phyloP scores from a whole-genome alignment of 2,329 filamentous ascomycete genomes.

The Alternaria triticina region DNA sequence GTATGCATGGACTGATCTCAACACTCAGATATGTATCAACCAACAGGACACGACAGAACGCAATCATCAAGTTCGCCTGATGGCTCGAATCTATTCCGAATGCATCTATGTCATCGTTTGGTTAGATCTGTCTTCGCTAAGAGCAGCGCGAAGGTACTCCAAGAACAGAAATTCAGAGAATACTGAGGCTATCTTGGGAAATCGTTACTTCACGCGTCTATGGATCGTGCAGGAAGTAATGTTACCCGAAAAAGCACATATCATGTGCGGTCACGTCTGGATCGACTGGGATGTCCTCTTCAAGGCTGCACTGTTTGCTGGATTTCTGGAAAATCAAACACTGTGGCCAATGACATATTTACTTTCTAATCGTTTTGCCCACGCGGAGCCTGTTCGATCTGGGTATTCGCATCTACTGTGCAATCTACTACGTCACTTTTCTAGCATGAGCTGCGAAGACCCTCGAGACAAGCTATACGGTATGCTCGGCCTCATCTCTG shows the following conservation, averaged over 20 bases:
- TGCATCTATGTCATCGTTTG: conserved; percentile 4
- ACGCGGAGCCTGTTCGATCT: neutral
- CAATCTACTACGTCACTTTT: neutral
- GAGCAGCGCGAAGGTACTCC: neutral
- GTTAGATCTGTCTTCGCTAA: neutral
- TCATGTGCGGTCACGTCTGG: conserved; percentile 1
- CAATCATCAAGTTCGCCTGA: conserved; percentile 10
- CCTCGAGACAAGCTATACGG: conserved; percentile 9
- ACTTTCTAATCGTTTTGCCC: neutral
- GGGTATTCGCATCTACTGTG: neutral
- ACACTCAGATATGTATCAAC: conserved; percentile 11
- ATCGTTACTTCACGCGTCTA: conserved; percentile 7
- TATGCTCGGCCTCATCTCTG: conserved; percentile 5
- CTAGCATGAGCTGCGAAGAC: neutral
- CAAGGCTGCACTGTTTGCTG: neutral
- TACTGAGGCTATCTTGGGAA: neutral
- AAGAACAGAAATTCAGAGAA: neutral
- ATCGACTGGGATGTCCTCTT: neutral
- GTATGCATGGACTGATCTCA: neutral
- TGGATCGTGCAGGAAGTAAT: conserved; percentile 14
- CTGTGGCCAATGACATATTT: neutral
- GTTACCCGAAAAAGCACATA: neutral
- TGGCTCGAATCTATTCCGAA: conserved; percentile 2
- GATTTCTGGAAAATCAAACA: neutral
- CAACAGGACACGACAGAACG: conserved; percentile 1